Conservation (phyloP, 192 early-diverging fungal species). For the Coemansia sp. region DNA sequence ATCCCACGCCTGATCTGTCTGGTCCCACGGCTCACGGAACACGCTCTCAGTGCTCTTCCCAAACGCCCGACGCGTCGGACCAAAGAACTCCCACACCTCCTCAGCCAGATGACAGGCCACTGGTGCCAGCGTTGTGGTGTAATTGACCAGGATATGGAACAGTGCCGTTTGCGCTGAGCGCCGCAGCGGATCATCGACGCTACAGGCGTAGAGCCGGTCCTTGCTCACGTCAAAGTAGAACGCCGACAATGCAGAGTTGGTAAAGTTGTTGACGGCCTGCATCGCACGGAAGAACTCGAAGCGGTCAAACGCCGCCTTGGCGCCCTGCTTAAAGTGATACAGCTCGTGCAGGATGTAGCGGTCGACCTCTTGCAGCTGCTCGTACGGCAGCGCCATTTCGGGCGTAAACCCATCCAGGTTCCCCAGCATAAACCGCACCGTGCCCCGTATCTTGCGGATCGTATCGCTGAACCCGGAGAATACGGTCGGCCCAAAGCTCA, state of each 20-base stretch:
- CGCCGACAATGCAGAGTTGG: constrained; percentile 59
- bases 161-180: constrained; percentile 61
- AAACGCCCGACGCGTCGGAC: constrained; percentile 22
- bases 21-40: constrained; percentile 59
- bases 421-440: constrained; percentile 70
- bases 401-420: constrained; percentile 58
- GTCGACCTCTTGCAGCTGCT: constrained; percentile 47
- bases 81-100: constrained; percentile 66
- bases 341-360: constrained; percentile 58
- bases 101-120: constrained; percentile 63
- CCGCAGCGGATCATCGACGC: constrained; percentile 34
- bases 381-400: constrained; percentile 45
- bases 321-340: constrained; percentile 52
- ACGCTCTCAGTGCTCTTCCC: constrained; percentile 48
- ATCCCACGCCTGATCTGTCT: constrained; percentile 29
- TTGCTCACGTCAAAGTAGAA: constrained; percentile 80
- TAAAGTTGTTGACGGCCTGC: constrained; percentile 61
- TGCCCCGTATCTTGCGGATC: constrained; percentile 70
- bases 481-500: constrained; percentile 61
- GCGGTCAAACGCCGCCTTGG: constrained; percentile 53
- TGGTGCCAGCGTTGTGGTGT: constrained; percentile 59
- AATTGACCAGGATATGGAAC: constrained; percentile 58
- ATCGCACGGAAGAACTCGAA: constrained; percentile 61
- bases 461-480: constrained; percentile 60
- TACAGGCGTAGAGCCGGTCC: constrained; percentile 66